Evolutionary conservation across 2,329 filamentous ascomycete genomes (phyloP).

Genomic region (Coniochaeta hoffmannii): DNA sequence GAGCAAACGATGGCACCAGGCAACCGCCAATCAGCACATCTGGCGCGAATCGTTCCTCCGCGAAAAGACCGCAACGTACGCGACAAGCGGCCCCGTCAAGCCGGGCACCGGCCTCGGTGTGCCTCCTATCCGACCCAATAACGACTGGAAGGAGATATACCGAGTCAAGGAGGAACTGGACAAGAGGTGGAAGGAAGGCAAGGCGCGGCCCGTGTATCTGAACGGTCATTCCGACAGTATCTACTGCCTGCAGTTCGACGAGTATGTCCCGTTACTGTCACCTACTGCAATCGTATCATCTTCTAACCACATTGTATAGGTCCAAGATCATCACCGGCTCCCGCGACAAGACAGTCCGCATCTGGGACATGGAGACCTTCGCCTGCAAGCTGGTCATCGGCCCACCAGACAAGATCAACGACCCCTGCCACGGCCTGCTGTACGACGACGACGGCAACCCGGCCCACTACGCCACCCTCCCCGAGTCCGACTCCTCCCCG

Average conservation of each 20-base stretch:
- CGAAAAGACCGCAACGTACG: slow-evolving; percentile 53
- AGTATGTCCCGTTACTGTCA: slow-evolving; percentile 53
- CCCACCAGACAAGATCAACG: slow-evolving; percentile 56
- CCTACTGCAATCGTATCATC: neutral
- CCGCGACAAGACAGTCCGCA: slow-evolving; percentile 86
- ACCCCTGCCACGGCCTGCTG: slow-evolving; percentile 36
- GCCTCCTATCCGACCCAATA: slow-evolving; percentile 47
- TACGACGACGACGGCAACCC: slow-evolving; percentile 42
- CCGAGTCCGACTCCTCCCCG: slow-evolving; percentile 32
- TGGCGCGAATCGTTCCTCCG: slow-evolving; percentile 58
- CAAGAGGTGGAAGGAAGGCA: slow-evolving; percentile 69
- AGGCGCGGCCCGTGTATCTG: slow-evolving; percentile 77
- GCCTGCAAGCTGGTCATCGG: slow-evolving; percentile 83
- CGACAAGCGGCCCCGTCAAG: slow-evolving; percentile 43
- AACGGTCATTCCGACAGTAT: slow-evolving; percentile 94
- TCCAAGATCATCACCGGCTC: slow-evolving; percentile 96
- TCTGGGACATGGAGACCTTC: slow-evolving; percentile 91
- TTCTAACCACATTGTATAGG: slow-evolving; percentile 31
- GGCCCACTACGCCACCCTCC: slow-evolving; percentile 47
- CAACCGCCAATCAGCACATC: slow-evolving; percentile 47
- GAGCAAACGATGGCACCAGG: slow-evolving; percentile 39
- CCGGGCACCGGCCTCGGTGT: slow-evolving; percentile 52
- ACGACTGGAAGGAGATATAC: slow-evolving; percentile 84
- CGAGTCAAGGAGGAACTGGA: slow-evolving; percentile 68
- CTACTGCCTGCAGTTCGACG: slow-evolving; percentile 96